Evolutionary conservation across 805 yeast species (phyloP).

Genomic region (Kluyveromyces siamensis): DNA sequence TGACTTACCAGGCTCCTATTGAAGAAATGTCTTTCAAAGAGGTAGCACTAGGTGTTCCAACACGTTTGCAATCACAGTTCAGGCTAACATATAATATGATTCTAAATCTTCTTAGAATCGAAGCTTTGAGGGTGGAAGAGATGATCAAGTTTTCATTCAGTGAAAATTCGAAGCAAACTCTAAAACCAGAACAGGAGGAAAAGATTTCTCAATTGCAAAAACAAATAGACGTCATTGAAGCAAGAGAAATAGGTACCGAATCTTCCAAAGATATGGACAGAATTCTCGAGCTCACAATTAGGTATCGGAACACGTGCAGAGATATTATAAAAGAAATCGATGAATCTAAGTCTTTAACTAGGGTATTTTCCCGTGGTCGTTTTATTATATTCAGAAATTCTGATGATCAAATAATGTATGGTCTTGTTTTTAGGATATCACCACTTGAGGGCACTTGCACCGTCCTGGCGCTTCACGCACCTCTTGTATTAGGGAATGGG

Average conservation of each 20-base stretch:
- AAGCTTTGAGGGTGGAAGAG: slow-evolving; percentile 93
- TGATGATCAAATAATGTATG: slow-evolving; percentile 31
- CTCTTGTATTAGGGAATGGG: slow-evolving; percentile 19
- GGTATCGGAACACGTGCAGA: slow-evolving; percentile 37
- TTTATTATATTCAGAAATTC: slow-evolving; percentile 49
- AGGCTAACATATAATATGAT: slow-evolving; percentile 94
- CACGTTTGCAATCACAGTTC: slow-evolving; percentile 85
- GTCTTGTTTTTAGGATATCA: slow-evolving; percentile 41
- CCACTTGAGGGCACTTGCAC: slow-evolving; percentile 17
- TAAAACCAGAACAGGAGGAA: slow-evolving; percentile 78
- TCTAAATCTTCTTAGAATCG: slow-evolving; percentile 80
- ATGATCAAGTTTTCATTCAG: slow-evolving; percentile 95
- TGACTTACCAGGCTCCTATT: slow-evolving; percentile 68
- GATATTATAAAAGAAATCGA: slow-evolving; percentile 41
- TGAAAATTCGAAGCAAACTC: slow-evolving; percentile 78
- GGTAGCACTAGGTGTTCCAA: slow-evolving; percentile 81
- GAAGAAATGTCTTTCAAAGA: slow-evolving; percentile 55
- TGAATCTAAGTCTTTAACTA: slow-evolving; percentile 39
- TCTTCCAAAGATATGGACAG: slow-evolving; percentile 36
- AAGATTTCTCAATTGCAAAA: slow-evolving; percentile 46
- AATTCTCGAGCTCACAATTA: slow-evolving; percentile 36
- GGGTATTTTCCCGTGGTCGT: slow-evolving; percentile 44
- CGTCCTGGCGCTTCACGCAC: slow-evolving; percentile 27
- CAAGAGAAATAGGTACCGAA: slow-evolving; percentile 29
- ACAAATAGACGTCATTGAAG: slow-evolving; percentile 32